A percentile compares a stretch with the other conserved stretches of the same genome.
These are phyloP conservation scores for Aspergillus cristatus DNA, from an alignment of 495 filamentous ascomycete species.

Conservation along the genomic window DNA sequence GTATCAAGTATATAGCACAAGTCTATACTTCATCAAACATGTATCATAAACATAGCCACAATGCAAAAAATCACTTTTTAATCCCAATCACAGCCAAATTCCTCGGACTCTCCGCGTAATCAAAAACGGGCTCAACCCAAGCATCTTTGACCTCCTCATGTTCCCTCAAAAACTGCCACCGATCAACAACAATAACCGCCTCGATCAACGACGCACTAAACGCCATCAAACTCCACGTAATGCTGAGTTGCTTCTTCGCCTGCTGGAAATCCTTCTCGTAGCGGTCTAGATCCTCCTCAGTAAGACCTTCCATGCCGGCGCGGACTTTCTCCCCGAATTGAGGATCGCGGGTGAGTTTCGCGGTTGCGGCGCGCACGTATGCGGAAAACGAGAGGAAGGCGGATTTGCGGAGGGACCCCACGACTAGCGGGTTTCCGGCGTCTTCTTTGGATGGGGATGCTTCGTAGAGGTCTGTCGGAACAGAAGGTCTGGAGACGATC, in stretches of 20 bases:
- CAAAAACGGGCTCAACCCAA: constrained; percentile 93
- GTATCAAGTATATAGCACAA: too few species aligned
- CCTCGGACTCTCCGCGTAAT: constrained; percentile 76
- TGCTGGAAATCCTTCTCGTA: constrained; percentile 56
- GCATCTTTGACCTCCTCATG: constrained; percentile 54
- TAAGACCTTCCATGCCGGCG: constrained; percentile 52
- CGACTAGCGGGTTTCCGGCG: constrained; percentile 60
- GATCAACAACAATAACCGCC: constrained; percentile 80
- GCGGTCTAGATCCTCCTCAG: constrained; percentile 59
- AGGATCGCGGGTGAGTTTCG: constrained; percentile 56
- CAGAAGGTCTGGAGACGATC: constrained; percentile 52
- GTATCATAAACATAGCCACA: too few species aligned
- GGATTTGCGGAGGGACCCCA: constrained; percentile 72
- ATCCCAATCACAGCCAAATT: constrained; percentile 87
- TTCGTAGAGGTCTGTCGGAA: constrained; percentile 24
- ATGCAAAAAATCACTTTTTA: constrained; percentile 44
- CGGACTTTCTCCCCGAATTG: constrained; percentile 46
- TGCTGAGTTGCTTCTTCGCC: constrained; percentile 73
- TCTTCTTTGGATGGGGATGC: constrained; percentile 22
- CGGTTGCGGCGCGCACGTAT: constrained; percentile 72
- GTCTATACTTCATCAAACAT: too few species aligned
- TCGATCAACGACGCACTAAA: constrained; percentile 86
- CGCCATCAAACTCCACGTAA: constrained; percentile 90
- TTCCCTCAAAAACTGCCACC: constrained; percentile 83
- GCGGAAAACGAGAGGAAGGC: constrained; percentile 68